Evolutionary conservation across 768 basidiomycete genomes (phyloP), one percentile per base, ranked within the genome.

Genomic region (Mrakia frigida): DNA sequence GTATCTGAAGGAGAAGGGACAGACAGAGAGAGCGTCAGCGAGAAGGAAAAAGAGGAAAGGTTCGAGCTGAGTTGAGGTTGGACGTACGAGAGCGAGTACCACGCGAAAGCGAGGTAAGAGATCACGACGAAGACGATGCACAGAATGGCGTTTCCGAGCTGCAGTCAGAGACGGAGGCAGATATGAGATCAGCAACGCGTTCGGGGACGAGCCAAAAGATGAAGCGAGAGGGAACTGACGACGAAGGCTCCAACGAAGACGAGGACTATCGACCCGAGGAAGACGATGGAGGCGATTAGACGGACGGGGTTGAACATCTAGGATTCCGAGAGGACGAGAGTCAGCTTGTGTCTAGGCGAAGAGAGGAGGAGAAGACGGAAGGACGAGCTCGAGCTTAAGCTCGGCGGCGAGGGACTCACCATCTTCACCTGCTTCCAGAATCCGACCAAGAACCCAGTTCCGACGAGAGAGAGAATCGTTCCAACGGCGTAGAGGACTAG

Each of bases 291-390:
- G 3, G 77, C 77, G 16, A 78, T 52, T 28, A 78, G 59, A 3
- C 94, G 92, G 31, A 96, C 88, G 70, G 93, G 92, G 84, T 94
- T 94, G 87, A 96, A 96, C 94, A 95, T 95, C 93, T 94, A 79
- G 9, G 18, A 56, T 7, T 18, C 9, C 1, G 56, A 18, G 52
- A 21, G 52, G 23, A 6, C 52, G 52, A 53, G 52, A 21, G 52
- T 14, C 31, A n/a, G 39, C n/a, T n/a, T n/a, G n/a, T 35, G 35
- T 5, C 37, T n/a, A 3, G 35, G 25, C 10, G 4, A 18, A 28
- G 56, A 25, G 56, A 52, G 28, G 7, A 7, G 13, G 23, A 28
- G 56, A 56, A 9, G 56, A 18, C 18, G 43, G 18, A 65, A 41
- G 35, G 35, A 63, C 16, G 31, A 50, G 52, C 41, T 10, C 18